Conservation (phyloP, 1,139 yeast genomes). For the Sugiyamaella neomexicana region DNA sequence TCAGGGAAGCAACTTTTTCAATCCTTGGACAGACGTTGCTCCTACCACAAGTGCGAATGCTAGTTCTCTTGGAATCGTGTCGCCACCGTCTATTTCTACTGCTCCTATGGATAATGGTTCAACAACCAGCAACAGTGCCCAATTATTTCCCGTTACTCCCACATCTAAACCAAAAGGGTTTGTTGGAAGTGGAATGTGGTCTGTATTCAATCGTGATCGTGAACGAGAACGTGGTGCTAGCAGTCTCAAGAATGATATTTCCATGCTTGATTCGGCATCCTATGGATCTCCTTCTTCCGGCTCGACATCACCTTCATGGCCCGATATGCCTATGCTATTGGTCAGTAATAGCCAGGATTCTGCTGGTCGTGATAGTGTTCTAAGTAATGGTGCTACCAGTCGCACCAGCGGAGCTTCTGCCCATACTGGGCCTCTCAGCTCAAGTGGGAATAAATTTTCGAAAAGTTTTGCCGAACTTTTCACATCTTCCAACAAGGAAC, state of each 20-base stretch:
- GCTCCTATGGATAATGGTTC: background rate
- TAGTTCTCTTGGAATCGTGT: conserved; percentile 3
- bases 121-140: background rate
- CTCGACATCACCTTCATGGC: conserved; percentile 10
- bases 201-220: conserved; percentile 18
- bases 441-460: conserved; percentile 25
- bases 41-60: conserved; percentile 1
- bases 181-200: conserved; percentile 17
- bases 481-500: conserved; percentile 21
- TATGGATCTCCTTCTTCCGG: conserved; percentile 1
- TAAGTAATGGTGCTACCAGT: conserved; percentile 25
- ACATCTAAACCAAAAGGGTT: conserved; percentile 16
- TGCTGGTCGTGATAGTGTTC: conserved; percentile 14
- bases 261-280: conserved; percentile 5
- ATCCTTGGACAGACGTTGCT: conserved; percentile 30
- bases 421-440: conserved; percentile 10
- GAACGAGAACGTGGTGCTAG: conserved; percentile 4
- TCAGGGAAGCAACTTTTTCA: conserved; percentile 25
- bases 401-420: conserved; percentile 17
- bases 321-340: conserved; percentile 22
- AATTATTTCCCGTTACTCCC: background rate
- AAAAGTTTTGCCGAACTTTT: conserved; percentile 34
- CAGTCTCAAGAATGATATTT: conserved; percentile 8
- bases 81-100: background rate
- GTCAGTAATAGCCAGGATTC: conserved; percentile 22